Conservation (phyloP, 2,329 filamentous ascomycete genomes). For the Alternaria solani region DNA sequence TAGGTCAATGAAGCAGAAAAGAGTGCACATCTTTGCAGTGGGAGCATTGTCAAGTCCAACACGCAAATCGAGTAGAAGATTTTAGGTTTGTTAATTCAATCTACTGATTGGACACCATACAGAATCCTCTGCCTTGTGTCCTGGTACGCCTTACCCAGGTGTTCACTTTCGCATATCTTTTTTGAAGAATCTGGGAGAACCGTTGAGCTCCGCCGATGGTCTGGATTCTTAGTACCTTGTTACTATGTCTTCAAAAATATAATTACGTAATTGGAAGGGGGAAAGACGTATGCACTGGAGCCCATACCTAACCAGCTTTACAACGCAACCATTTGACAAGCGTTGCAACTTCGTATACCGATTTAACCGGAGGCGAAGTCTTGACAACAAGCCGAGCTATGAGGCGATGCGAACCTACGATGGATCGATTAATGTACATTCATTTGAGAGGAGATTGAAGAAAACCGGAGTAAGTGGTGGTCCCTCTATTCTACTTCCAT, state of each 20-base stretch:
- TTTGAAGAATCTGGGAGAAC: not conserved
- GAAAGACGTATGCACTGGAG: constrained; percentile 6
- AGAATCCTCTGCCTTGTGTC: not conserved
- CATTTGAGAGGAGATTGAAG: constrained; percentile 28
- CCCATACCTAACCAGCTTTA: constrained; percentile 1
- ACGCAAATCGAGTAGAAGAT: not conserved
- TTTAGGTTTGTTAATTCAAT: not conserved
- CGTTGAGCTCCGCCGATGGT: not conserved
- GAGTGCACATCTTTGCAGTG: not conserved
- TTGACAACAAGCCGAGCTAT: constrained; percentile 10
- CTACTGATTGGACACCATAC: not conserved
- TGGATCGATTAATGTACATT: constrained; percentile 33
- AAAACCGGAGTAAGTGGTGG: constrained; percentile 15
- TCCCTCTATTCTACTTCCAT: constrained; percentile 18
- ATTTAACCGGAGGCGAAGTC: constrained; percentile 25
- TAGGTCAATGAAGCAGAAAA: not conserved
- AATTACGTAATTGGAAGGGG: not conserved
- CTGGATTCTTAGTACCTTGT: not conserved
- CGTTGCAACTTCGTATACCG: constrained; percentile 15
- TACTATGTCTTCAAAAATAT: not conserved
- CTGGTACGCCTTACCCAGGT: not conserved
- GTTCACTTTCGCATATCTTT: not conserved
- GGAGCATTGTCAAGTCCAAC: not conserved
- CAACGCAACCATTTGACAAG: not conserved
- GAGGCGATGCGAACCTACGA: constrained; percentile 13